Evolutionary conservation across 2,329 filamentous ascomycete genomes (phyloP).

Genomic region (Diaporthe australafricana): DNA sequence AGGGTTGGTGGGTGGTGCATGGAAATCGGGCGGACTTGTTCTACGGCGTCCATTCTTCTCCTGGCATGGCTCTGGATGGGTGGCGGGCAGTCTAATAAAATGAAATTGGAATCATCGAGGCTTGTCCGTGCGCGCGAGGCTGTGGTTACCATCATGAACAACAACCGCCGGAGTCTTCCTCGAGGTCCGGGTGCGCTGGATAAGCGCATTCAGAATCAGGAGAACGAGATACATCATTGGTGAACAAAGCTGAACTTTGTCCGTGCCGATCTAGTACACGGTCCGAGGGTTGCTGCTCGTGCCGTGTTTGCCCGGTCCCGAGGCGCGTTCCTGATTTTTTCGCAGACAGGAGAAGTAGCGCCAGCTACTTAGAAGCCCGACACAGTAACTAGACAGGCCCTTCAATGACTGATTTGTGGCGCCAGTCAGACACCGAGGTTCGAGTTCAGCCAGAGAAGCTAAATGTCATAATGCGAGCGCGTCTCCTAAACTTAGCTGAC

Average conservation of each 20-base stretch:
- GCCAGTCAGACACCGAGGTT: too few species aligned
- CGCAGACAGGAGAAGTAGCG: background rate
- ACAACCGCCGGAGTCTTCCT: background rate
- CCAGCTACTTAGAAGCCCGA: background rate
- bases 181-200: background rate
- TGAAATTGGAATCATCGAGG: constrained; percentile 1
- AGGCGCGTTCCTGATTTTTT: background rate
- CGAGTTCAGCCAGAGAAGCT: background rate
- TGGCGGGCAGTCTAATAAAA: background rate
- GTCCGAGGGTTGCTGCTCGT: background rate
- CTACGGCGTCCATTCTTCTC: background rate
- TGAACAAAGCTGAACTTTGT: background rate
- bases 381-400: background rate
- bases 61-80: background rate
- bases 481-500: too few species aligned
- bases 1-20: background rate
- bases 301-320: background rate
- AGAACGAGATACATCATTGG: background rate
- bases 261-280: background rate
- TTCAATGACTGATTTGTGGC: background rate
- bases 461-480: background rate
- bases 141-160: background rate
- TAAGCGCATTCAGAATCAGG: background rate
- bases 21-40: background rate
- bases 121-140: background rate